Conservation (phyloP, 2,329 filamentous ascomycete genomes). For the Knufia fluminis region DNA sequence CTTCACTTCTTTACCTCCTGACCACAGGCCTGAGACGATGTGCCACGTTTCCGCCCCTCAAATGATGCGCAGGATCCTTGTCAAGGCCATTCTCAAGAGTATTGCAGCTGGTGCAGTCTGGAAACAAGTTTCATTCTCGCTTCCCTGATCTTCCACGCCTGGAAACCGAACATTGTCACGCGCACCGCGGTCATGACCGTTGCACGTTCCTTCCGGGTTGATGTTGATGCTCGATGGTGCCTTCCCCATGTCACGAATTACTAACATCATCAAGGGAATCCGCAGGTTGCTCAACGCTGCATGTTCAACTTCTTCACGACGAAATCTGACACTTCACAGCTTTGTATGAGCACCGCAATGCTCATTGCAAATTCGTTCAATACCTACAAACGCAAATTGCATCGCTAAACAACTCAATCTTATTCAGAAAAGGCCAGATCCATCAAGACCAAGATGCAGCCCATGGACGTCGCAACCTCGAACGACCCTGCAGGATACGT, state of each 20-base stretch:
- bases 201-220: no score
- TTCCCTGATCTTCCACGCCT: neutral
- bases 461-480: slow-evolving; percentile 14
- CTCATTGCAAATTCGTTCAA: no score
- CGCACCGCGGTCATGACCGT: no score
- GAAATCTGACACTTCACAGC: no score
- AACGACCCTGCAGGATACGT: slow-evolving; percentile 13
- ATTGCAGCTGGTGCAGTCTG: neutral
- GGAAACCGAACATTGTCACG: neutral
- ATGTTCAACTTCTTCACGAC: no score
- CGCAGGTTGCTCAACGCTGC: neutral
- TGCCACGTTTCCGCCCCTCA: neutral
- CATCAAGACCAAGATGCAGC: slow-evolving; percentile 12
- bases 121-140: neutral
- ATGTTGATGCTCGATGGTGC: neutral
- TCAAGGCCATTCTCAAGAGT: neutral
- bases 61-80: neutral
- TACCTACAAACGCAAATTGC: neutral
- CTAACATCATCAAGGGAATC: neutral
- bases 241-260: neutral
- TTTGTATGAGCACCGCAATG: no score
- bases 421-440: neutral
- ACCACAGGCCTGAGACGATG: neutral
- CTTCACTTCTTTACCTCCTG: neutral
- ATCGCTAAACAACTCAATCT: neutral